Percentiles rank a stretch among this genome's conserved stretches.
These are phyloP conservation scores for Thalassiosira oceanica DNA, from an alignment of 352 stramenopile species.

Conservation along the genomic window DNA sequence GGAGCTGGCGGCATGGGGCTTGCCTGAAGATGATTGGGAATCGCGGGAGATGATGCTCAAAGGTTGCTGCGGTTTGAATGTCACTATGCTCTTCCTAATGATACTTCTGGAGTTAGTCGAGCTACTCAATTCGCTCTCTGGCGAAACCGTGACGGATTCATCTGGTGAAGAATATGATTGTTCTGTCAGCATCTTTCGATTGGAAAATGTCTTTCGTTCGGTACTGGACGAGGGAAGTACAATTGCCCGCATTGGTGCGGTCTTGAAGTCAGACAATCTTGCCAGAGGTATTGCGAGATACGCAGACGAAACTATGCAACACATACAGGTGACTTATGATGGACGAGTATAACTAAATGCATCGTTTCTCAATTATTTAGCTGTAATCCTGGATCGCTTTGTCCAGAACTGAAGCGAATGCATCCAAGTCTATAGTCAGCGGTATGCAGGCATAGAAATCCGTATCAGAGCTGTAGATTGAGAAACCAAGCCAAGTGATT, in stretches of 20 bases:
- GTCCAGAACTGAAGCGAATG: constrained; percentile 3
- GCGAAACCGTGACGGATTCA: neutral
- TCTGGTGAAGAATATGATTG: neutral
- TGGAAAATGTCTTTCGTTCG: constrained; percentile 7
- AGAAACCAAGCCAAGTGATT: constrained; percentile 55
- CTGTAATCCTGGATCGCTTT: neutral
- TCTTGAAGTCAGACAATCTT: constrained; percentile 6
- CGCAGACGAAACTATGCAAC: neutral
- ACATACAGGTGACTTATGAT: neutral
- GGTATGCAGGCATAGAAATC: constrained; percentile 70
- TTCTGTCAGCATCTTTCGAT: constrained; percentile 8
- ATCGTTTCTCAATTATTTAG: too few relatives aligned
- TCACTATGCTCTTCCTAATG: constrained; percentile 43
- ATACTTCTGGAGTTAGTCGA: constrained; percentile 22
- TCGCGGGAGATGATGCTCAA: constrained; percentile 68
- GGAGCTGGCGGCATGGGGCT: constrained; percentile 54
- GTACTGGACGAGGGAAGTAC: constrained; percentile 1
- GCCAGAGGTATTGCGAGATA: neutral
- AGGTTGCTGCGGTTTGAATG: constrained; percentile 69
- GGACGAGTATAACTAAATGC: neutral
- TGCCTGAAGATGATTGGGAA: constrained; percentile 38
- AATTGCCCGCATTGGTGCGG: constrained; percentile 2
- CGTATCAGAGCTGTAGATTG: constrained; percentile 49
- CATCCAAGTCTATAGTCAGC: constrained; percentile 38
- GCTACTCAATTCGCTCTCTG: constrained; percentile 2